These are phyloP conservation scores for Myriangium duriaei DNA, from an alignment of 2,329 filamentous ascomycete species.

Conservation along the genomic window DNA sequence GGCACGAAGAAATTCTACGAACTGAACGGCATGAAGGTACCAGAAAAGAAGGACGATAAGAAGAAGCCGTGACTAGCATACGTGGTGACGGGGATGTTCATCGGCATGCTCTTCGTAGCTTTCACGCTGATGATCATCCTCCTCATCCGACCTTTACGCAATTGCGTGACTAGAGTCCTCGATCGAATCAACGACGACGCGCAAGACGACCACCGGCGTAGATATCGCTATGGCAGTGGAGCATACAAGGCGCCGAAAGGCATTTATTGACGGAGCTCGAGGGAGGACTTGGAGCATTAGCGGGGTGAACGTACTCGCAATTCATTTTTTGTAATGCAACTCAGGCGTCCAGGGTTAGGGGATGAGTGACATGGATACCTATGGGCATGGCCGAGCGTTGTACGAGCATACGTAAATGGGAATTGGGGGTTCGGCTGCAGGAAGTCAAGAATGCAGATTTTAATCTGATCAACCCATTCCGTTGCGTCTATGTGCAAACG, in stretches of 20 bases:
- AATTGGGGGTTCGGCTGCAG: no score
- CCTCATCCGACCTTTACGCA: conserved; percentile 7
- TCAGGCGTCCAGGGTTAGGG: no score
- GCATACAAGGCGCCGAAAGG: background rate
- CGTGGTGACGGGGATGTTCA: conserved; percentile 2
- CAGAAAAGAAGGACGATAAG: conserved; percentile 61
- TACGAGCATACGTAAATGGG: no score
- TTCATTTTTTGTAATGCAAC: no score
- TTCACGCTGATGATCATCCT: conserved; percentile 4
- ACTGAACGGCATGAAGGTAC: conserved; percentile 67
- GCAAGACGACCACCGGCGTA: background rate
- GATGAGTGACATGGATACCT: no score
- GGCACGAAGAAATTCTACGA: conserved; percentile 82
- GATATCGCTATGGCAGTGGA: background rate
- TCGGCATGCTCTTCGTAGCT: conserved; percentile 3
- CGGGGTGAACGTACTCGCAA: no score
- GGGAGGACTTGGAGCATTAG: no score
- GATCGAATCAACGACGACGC: background rate
- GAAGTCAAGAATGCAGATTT: no score
- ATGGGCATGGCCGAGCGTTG: no score
- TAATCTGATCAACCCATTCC: no score
- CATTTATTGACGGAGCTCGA: no score
- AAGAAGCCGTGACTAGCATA: conserved; percentile 25
- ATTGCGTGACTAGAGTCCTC: conserved; percentile 4
- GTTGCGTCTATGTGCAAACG: no score